Base-by-base conservation (phyloP, 2,329 filamentous ascomycete genomes). In the Ophiognomonia clavigignenti-juglandacearum region DNA sequence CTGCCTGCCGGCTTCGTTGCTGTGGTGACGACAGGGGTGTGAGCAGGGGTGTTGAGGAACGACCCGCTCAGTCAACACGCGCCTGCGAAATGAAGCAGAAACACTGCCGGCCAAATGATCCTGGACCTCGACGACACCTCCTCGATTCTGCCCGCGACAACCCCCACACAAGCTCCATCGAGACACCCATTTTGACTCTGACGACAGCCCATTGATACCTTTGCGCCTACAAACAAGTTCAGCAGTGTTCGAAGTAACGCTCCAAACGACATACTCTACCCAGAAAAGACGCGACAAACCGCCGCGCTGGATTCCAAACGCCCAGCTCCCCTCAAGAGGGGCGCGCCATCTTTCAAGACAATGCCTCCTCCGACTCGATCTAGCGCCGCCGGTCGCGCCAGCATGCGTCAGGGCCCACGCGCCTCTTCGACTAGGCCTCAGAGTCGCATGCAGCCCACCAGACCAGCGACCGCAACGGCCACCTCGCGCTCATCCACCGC, bases 401-500 rank as follows among this genome's bases (percentile, higher is more conserved):
- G 59, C 46, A 54, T 61, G 14, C 62, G 59, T 3, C 51, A 53
- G 6, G 45, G 58, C 6, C 56, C 54, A 38, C 59, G 56, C 31
- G 52, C 40, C 2, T 53, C 58, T 10, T 54, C 56, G 3, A 35
- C 51, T 19, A 36, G 59, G 19, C 51, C 53, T 11, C 29, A 55
- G 57, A 27, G 54, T 34, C 32, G 32, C 10, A 10, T 35, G 14
- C 32, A 35, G 32, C 32, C 14, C 10, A 19, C 9, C n/a, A 35
- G 32, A 18, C 32, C 32, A n/a, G 32, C 32, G 5, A 35, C 32
- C 18, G 43, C 52, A n/a, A 48, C 56, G 20, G 47, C 44, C 22
- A 48, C 54, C 13, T 53, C 59, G 35, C 65, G 68, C 19, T 60
- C 59, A 36, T 67, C 71, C 39, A 73, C 84, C 23, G 68, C 75